Conservation (phyloP, 1,284 basidiomycete species). For the Cystobasidium slooffiae region DNA sequence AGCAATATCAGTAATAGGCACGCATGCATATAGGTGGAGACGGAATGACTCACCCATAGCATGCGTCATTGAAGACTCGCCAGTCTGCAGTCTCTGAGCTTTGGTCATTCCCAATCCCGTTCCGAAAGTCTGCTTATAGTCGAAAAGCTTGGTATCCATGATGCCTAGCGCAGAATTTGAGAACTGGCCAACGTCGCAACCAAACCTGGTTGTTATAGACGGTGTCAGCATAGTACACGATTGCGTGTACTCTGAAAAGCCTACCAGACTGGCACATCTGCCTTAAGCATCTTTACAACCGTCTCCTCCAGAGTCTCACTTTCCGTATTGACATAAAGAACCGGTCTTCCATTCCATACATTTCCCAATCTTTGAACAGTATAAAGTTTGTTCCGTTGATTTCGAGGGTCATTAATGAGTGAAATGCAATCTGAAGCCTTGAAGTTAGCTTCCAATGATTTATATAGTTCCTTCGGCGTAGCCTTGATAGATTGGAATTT, state of each 20-base stretch:
- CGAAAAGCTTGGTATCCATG: conserved; percentile 71
- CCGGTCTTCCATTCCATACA: conserved; percentile 79
- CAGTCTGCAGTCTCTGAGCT: conserved; percentile 77
- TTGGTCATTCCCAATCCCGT: conserved; percentile 70
- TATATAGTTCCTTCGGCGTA: conserved; percentile 73
- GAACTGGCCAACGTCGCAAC: conserved; percentile 68
- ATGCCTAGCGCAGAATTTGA: conserved; percentile 51
- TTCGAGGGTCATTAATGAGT: conserved; percentile 92
- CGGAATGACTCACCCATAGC: conserved; percentile 62
- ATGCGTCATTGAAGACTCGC: conserved; percentile 87
- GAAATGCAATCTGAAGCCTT: conserved; percentile 74
- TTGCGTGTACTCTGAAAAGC: background rate
- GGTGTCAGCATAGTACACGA: background rate
- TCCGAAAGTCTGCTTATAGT: conserved; percentile 66
- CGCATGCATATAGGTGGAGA: background rate
- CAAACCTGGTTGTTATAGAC: conserved; percentile 65
- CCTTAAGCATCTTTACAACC: conserved; percentile 75
- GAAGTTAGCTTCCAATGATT: conserved; percentile 59
- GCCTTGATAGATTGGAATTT: conserved; percentile 75
- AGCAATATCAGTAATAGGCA: conserved; percentile 81
- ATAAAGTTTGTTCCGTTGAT: conserved; percentile 79
- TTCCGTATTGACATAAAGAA: conserved; percentile 82
- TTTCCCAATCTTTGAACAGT: conserved; percentile 92
- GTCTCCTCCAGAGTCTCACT: conserved; percentile 75
- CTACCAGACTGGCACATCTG: conserved; percentile 77